A percentile compares a stretch with the other conserved stretches of the same genome.
Conservation (phyloP, 2,329 filamentous ascomycete genomes). For the Scleromitrula shiraiana region DNA sequence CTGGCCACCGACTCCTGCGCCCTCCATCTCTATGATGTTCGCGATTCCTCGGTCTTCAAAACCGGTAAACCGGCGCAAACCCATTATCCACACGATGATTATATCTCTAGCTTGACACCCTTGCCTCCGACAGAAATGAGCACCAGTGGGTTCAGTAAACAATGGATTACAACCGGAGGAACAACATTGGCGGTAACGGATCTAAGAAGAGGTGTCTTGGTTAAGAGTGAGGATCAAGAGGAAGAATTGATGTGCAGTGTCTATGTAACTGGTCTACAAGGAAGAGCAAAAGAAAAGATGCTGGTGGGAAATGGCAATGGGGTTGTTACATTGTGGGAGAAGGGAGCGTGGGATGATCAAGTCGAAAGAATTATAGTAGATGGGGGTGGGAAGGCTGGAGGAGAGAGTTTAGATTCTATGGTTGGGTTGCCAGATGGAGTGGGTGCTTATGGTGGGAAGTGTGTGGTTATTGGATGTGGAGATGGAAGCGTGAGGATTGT, state of each 20-base stretch:
- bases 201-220: slow-evolving; percentile 74
- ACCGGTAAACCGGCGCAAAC: slow-evolving; percentile 64
- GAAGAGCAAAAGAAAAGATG: slow-evolving; percentile 65
- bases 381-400: slow-evolving; percentile 47
- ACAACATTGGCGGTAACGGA: slow-evolving; percentile 89
- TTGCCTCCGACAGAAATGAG: slow-evolving; percentile 72
- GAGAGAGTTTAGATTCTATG: slow-evolving; percentile 76
- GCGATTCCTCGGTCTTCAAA: slow-evolving; percentile 47
- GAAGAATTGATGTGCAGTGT: slow-evolving; percentile 80
- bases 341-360: slow-evolving; percentile 90
- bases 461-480: slow-evolving; percentile 71
- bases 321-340: slow-evolving; percentile 87
- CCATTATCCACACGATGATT: slow-evolving; percentile 83
- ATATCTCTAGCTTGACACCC: slow-evolving; percentile 79
- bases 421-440: slow-evolving; percentile 62
- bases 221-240: slow-evolving; percentile 88
- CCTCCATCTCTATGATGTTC: slow-evolving; percentile 80
- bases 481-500: slow-evolving; percentile 75
- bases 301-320: slow-evolving; percentile 70
- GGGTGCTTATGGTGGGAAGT: slow-evolving; percentile 55
- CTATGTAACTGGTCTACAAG: slow-evolving; percentile 67
- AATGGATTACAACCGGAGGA: slow-evolving; percentile 90
- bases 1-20: slow-evolving; percentile 86
- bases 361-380: slow-evolving; percentile 81
- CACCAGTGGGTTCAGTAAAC: slow-evolving; percentile 84